Evolutionary conservation across 768 basidiomycete genomes (phyloP).

Genomic region (Naematelia aurantialba): DNA sequence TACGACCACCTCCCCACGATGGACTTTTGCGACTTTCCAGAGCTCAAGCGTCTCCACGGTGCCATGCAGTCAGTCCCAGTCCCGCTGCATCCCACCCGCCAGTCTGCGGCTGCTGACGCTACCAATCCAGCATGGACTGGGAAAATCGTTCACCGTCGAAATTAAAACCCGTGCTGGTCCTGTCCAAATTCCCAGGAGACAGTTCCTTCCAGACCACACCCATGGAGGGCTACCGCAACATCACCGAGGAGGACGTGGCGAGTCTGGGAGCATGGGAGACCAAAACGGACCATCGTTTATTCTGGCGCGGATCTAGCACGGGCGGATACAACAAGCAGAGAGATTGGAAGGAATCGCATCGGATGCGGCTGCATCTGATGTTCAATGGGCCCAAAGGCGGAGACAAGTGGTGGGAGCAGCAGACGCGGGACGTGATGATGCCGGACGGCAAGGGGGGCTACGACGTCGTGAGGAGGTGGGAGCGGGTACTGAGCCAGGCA

Average conservation of each 20-base stretch:
- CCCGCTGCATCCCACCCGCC: neutral
- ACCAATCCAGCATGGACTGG: slow-evolving; percentile 38
- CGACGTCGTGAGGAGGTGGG: slow-evolving; percentile 28
- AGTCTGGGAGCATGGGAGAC: slow-evolving; percentile 48
- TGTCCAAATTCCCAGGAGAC: slow-evolving; percentile 48
- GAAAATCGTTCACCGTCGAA: slow-evolving; percentile 42
- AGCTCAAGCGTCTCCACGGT: slow-evolving; percentile 47
- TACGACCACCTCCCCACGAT: slow-evolving; percentile 43
- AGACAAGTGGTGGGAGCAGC: slow-evolving; percentile 47
- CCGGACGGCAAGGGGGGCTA: slow-evolving; percentile 44
- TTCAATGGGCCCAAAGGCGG: slow-evolving; percentile 49
- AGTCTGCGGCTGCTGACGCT: neutral
- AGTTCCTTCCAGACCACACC: slow-evolving; percentile 43
- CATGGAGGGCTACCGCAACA: slow-evolving; percentile 46
- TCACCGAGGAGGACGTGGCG: slow-evolving; percentile 25
- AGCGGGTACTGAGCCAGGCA: slow-evolving; percentile 55
- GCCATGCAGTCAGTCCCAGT: slow-evolving; percentile 36
- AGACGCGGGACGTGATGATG: slow-evolving; percentile 43
- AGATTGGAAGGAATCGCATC: slow-evolving; percentile 52
- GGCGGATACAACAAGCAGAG: slow-evolving; percentile 51
- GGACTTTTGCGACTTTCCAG: slow-evolving; percentile 48
- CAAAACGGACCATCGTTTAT: slow-evolving; percentile 50
- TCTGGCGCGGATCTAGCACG: slow-evolving; percentile 54
- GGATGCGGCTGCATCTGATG: slow-evolving; percentile 51
- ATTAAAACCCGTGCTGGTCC: slow-evolving; percentile 43